A percentile compares a stretch with the other conserved stretches of the same genome.
These are phyloP conservation scores for Daldinia eschscholtzii DNA, from an alignment of 2,329 filamentous ascomycete species.

Conservation along the genomic window DNA sequence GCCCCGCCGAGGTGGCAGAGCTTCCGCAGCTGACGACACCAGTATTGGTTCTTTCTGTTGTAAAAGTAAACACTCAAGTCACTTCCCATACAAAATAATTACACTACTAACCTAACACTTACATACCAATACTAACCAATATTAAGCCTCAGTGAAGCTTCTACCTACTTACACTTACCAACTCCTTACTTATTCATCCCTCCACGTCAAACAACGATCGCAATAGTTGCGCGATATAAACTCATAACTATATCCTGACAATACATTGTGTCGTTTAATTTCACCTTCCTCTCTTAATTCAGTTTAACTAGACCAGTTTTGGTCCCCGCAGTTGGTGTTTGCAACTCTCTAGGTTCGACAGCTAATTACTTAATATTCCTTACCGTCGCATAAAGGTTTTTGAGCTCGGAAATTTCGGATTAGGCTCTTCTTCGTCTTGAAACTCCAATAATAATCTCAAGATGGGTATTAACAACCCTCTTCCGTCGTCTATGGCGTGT, in stretches of 20 bases:
- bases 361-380: constrained; percentile 10
- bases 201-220: background rate
- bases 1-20: constrained; percentile 45
- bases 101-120: background rate
- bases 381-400: constrained; percentile 20
- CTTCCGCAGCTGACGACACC: constrained; percentile 46
- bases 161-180: background rate
- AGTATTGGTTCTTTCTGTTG: constrained; percentile 30
- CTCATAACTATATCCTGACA: background rate
- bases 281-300: background rate
- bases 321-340: constrained; percentile 33
- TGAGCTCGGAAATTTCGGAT: constrained; percentile 31
- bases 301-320: background rate
- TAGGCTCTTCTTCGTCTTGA: constrained; percentile 8
- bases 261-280: constrained; percentile 2
- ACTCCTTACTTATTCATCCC: background rate
- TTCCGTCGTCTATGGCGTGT: constrained; percentile 77
- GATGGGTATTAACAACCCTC: constrained; percentile 76
- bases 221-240: constrained; percentile 19
- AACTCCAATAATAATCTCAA: constrained; percentile 37
- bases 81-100: constrained; percentile 5
- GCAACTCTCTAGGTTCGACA: constrained; percentile 22
- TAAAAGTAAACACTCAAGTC: constrained; percentile 11
- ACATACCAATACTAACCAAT: constrained; percentile 1
- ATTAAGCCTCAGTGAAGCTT: constrained; percentile 22